These are phyloP conservation scores for Xylaria sp. DNA, from an alignment of 2,329 filamentous ascomycete genomes.

Conservation along the genomic window DNA sequence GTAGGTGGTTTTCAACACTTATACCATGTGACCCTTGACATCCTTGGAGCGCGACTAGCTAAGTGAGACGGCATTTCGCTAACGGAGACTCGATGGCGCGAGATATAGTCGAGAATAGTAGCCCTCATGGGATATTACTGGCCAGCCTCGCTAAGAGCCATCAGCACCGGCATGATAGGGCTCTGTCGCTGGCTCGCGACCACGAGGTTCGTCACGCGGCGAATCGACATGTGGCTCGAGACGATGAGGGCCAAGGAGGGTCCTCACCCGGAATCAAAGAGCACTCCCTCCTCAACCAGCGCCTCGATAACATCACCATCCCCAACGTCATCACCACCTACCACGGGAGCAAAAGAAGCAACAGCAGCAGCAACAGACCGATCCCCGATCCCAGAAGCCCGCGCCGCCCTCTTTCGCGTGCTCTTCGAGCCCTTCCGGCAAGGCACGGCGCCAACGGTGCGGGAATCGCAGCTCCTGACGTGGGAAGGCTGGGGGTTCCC, in stretches of 20 bases:
- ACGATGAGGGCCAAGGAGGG: not conserved
- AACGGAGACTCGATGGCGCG: not conserved
- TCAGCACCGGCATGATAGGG: constrained; percentile 8
- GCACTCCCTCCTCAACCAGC: not conserved
- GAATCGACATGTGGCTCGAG: constrained; percentile 24
- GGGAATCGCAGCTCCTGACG: constrained; percentile 23
- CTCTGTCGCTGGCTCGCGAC: constrained; percentile 15
- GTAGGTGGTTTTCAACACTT: not conserved
- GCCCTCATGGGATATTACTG: constrained; percentile 13
- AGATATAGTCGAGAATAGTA: constrained; percentile 16
- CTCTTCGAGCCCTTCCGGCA: constrained; percentile 26
- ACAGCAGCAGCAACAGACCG: not conserved
- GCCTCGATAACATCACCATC: not conserved
- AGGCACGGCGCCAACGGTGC: constrained; percentile 18
- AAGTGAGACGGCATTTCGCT: not conserved
- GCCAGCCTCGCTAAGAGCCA: constrained; percentile 3
- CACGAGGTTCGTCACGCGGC: constrained; percentile 10
- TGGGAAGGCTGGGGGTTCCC: constrained; percentile 27
- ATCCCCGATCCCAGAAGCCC: constrained; percentile 3
- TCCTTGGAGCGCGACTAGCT: too few relatives aligned
- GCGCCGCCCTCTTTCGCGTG: constrained; percentile 9
- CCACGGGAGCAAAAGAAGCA: too few relatives aligned
- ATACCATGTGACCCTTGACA: not conserved
- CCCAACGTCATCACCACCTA: not conserved
- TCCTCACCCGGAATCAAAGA: not conserved